Base-by-base conservation (phyloP, 179 eudicot species). In the Kewa caespitosa region DNA sequence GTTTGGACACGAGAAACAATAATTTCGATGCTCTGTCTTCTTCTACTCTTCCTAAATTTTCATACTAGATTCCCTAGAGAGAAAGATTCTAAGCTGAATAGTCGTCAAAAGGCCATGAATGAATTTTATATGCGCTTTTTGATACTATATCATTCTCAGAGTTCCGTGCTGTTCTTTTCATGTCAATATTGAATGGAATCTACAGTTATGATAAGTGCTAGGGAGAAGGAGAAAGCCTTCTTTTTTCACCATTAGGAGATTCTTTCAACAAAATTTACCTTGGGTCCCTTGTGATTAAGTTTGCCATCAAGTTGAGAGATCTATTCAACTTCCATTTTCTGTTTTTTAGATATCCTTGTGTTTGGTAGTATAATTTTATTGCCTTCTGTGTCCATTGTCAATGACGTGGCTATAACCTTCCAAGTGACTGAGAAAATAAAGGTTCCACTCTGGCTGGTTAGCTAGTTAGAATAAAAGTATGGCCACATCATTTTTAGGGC, bases 1-100 rank as follows among this genome's bases (percentile, higher is more conserved):
- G 71, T 74, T 69, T 30, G 74, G 69, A 73, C 65, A 77, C 77
- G 48, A 73, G 71, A 64, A 70, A 75, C 57, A 48, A 46, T 64
- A 61, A 54, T 31, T 38, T 63, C 37, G 33, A 31, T 59, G 33
- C 27, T 2, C 9, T 55, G 1, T 25, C 8, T 55, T 25, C 6
- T 25, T 23, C 12, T 22, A 14, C 9, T 59, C 31, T 59, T 55
- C 6, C 59, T 20, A 20, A 52, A 52, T 22, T 55, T 8, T 28
- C 14, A 7, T 25, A 59, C n/a, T n/a, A n/a, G n/a, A n/a, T 13
- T 25, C 64, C 61, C 61, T 59, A n/a, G 15, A 27, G 28, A 30
- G 31, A 30, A 25, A 9, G 28, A 59, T 28, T 31, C 36, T 59
- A 59, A n/a, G 20, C 31, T 59, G 64, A 30, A n/a, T 59, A 30